These are phyloP conservation scores for Elongisporangium undulatum DNA, from an alignment of 352 stramenopile genomes.

Conservation along the genomic window DNA sequence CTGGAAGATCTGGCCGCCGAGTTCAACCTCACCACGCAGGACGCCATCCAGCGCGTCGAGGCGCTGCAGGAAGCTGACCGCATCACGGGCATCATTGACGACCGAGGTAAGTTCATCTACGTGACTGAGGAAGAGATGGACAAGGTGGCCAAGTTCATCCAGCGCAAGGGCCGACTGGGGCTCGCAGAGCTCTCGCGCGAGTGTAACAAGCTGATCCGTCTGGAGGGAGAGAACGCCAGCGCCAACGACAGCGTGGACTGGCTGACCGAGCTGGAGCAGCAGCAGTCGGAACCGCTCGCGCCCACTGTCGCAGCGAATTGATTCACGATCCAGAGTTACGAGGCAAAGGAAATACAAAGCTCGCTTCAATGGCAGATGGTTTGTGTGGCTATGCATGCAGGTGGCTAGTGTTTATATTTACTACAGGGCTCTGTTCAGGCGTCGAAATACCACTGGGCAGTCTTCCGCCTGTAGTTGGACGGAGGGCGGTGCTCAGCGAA, in stretches of 20 bases:
- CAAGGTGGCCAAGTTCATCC: constrained; percentile 64
- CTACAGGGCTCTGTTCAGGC: constrained; percentile 18
- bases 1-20: constrained; percentile 65
- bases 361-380: neutral
- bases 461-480: constrained; percentile 71
- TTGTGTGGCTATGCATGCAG: constrained; percentile 8
- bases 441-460: constrained; percentile 81
- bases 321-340: neutral
- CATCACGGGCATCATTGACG: constrained; percentile 70
- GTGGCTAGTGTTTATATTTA: constrained; percentile 1
- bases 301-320: constrained; percentile 7
- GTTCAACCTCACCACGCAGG: constrained; percentile 64
- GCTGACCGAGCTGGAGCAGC: constrained; percentile 36
- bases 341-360: constrained; percentile 1
- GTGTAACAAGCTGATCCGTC: constrained; percentile 73
- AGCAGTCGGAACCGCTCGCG: constrained; percentile 22
- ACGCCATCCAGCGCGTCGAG: constrained; percentile 62
- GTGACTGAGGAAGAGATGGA: constrained; percentile 80
- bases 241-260: constrained; percentile 19
- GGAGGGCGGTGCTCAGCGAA: constrained; percentile 39
- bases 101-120: constrained; percentile 81
- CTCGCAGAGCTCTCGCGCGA: constrained; percentile 65
- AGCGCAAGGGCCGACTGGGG: constrained; percentile 54
- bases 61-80: constrained; percentile 45
- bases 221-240: constrained; percentile 37